These are phyloP conservation scores for Pterocarpus santalinus DNA, from an alignment of 306 rosid genomes.

Conservation along the genomic window DNA sequence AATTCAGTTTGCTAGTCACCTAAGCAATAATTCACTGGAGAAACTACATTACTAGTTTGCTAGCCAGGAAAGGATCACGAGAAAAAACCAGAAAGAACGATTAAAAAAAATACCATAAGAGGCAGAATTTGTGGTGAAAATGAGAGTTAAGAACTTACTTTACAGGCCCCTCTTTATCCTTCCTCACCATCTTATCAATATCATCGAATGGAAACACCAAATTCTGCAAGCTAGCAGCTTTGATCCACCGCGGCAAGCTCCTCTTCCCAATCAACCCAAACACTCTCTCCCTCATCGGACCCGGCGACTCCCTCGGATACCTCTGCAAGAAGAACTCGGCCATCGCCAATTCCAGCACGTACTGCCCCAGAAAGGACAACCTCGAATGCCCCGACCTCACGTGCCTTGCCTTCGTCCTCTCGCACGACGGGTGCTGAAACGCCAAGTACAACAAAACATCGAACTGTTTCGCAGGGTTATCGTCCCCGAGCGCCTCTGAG, in stretches of 20 bases:
- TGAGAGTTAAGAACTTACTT: slow-evolving; percentile 66
- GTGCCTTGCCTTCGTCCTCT: slow-evolving; percentile 79
- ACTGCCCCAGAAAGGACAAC: slow-evolving; percentile 85
- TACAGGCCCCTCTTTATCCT: slow-evolving; percentile 85
- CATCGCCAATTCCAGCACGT: slow-evolving; percentile 79
- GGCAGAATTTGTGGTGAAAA: neutral
- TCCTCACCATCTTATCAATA: slow-evolving; percentile 78
- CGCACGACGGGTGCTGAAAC: slow-evolving; percentile 94
- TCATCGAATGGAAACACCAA: slow-evolving; percentile 86
- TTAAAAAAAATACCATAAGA: neutral
- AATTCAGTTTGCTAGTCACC: slow-evolving; percentile 8
- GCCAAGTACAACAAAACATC: slow-evolving; percentile 89
- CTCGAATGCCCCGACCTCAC: slow-evolving; percentile 88
- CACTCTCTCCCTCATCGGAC: slow-evolving; percentile 98
- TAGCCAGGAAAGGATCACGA: neutral
- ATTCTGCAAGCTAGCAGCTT: slow-evolving; percentile 96
- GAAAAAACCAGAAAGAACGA: neutral
- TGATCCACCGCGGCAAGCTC: slow-evolving; percentile 80
- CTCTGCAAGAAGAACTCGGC: slow-evolving; percentile 89
- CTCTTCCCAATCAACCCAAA: slow-evolving; percentile 86
- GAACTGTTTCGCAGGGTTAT: slow-evolving; percentile 89
- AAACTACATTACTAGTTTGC: neutral
- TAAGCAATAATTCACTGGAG: neutral
- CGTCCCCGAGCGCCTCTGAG: slow-evolving; percentile 72
- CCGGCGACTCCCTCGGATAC: slow-evolving; percentile 96